Base-by-base conservation (phyloP, 768 basidiomycete genomes). In the Phylloporus scabripes region DNA sequence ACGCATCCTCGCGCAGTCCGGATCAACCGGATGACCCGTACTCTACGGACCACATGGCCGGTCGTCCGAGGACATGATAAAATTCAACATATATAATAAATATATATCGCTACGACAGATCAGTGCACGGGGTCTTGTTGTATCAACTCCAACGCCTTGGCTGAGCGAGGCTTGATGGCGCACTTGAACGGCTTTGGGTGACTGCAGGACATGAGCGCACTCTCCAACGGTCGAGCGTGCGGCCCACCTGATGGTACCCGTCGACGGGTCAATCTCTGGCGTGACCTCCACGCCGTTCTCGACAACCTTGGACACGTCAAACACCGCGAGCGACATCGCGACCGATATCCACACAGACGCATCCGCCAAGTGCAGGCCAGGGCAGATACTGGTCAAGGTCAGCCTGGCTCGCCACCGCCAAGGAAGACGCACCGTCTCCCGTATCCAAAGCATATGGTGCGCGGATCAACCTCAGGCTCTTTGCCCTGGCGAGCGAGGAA, bases 161-260 rank as follows among this genome's bases (percentile, higher is more conserved):
- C 74, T 3, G 80, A 82, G 18, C 82, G 76, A n/a, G 82, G 81
- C 57, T 69, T 77, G 54, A 84, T 73, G 17, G 70, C 63, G 55
- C 82, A 83, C 55, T 75, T 74, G 69, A 80, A 84, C 15, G 82
- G 76, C 54, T 76, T 77, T 4, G 81, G 82, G 54, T 82, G 82
- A 59, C 82, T 72, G 45, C 9, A 31, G 17, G 28, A 7, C 42
- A 7, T 64, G 33, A 59, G 46, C 14, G 11, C 23, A 5, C 2
- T 28, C 26, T 18, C 11, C 34, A 28, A 34, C 33, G 7, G 5
- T 4, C 8, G 42, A 37, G 31, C 21, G 23, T 31, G 9, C 5
- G 11, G 14, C 45, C 60, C 55, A 77, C 82, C 82, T 84, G 55
- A 85, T 85, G 0, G 82, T 81, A 17, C 82, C 82, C 10, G 76